These are phyloP conservation scores for Fusarium protoensiforme DNA, from an alignment of 2,329 filamentous ascomycete species.

Conservation along the genomic window DNA sequence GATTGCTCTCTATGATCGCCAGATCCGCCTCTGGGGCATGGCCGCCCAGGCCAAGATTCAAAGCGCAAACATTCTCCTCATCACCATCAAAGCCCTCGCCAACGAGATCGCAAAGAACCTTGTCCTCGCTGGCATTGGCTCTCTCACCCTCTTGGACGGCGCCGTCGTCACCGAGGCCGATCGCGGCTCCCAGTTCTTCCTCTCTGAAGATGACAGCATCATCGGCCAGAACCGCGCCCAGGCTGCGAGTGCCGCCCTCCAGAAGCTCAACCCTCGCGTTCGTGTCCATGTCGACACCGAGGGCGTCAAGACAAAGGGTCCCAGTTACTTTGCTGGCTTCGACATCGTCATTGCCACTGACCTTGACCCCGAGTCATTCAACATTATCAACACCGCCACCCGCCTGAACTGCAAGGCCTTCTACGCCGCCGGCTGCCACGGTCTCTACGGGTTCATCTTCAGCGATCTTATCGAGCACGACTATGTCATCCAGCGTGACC, in stretches of 20 bases:
- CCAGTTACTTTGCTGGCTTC: conserved; percentile 81
- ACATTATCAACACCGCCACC: conserved; percentile 86
- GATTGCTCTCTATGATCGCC: conserved; percentile 95
- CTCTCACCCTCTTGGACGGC: conserved; percentile 88
- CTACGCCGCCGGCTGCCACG: conserved; percentile 88
- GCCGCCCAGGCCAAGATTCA: conserved; percentile 94
- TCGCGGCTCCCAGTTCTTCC: conserved; percentile 84
- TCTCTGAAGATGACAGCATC: conserved; percentile 71
- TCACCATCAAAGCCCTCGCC: conserved; percentile 87
- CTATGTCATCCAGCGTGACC: conserved; percentile 87
- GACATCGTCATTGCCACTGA: conserved; percentile 93
- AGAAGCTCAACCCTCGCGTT: conserved; percentile 91
- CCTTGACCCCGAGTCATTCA: conserved; percentile 78
- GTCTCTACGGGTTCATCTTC: conserved; percentile 95
- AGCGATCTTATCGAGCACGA: conserved; percentile 91
- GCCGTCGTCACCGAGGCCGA: conserved; percentile 81
- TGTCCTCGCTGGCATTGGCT: conserved; percentile 90
- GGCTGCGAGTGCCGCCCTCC: conserved; percentile 81
- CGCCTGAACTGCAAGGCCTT: conserved; percentile 83
- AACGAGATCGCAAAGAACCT: conserved; percentile 98
- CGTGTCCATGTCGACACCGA: conserved; percentile 76
- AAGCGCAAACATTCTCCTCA: conserved; percentile 87
- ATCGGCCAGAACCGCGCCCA: conserved; percentile 87
- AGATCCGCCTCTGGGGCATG: conserved; percentile 97
- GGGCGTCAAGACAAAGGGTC: conserved; percentile 73